Percentiles rank a stretch among this genome's conserved stretches.
Conservation (phyloP, 2,329 filamentous ascomycete genomes). For the Scytalidium sp. region DNA sequence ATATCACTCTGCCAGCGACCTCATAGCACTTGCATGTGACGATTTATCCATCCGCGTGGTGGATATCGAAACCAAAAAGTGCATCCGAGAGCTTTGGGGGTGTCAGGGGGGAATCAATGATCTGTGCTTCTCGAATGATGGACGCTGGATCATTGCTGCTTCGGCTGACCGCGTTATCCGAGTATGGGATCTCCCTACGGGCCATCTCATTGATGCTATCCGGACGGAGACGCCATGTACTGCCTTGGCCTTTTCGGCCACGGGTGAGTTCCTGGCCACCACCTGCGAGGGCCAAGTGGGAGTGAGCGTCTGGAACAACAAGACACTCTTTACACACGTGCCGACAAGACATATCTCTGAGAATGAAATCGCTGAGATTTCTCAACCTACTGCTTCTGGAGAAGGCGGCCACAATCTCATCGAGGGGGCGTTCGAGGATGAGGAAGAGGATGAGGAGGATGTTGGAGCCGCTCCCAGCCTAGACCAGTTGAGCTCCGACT, state of each 20-base stretch:
- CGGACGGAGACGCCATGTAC: constrained; percentile 75
- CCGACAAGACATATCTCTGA: constrained; percentile 83
- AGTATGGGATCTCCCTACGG: constrained; percentile 94
- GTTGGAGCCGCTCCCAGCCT: constrained; percentile 53
- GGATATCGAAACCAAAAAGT: constrained; percentile 84
- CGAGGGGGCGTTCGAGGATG: constrained; percentile 69
- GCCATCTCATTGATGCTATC: constrained; percentile 92
- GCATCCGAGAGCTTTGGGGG: constrained; percentile 91
- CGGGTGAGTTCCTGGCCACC: constrained; percentile 92
- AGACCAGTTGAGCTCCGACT: constrained; percentile 77
- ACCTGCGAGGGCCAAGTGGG: constrained; percentile 79
- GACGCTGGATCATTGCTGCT: constrained; percentile 88
- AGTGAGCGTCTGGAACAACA: constrained; percentile 95
- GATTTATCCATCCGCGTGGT: constrained; percentile 86
- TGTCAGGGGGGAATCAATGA: constrained; percentile 72
- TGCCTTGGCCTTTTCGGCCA: constrained; percentile 81
- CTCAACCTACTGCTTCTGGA: constrained; percentile 73
- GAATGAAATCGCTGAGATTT: constrained; percentile 62
- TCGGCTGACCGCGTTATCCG: constrained; percentile 77
- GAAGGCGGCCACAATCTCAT: constrained; percentile 75
- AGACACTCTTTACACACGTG: constrained; percentile 83
- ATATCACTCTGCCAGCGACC: constrained; percentile 79
- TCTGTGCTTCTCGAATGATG: constrained; percentile 87
- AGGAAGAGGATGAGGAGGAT: constrained; percentile 48
- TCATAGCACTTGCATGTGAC: constrained; percentile 85